These are phyloP conservation scores for Zelopaecilomyces penicillatus DNA, from an alignment of 2,329 filamentous ascomycete genomes.

Conservation along the genomic window DNA sequence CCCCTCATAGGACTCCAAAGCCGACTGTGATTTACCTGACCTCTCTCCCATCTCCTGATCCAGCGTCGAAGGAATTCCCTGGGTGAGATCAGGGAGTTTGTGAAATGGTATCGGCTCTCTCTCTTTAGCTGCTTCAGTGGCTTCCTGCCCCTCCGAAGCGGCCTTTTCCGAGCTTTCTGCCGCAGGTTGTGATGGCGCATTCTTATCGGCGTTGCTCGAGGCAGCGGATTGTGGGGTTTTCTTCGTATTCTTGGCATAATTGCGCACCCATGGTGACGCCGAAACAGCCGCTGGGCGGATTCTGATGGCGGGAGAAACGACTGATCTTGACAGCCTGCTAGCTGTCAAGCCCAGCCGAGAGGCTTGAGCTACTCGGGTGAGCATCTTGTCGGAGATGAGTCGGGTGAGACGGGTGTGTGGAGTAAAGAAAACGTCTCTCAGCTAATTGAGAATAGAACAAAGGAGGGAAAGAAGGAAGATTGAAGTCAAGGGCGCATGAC, in stretches of 20 bases:
- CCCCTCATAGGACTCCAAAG: conserved; percentile 29
- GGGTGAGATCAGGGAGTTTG: conserved; percentile 82
- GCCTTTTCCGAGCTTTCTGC: conserved; percentile 9
- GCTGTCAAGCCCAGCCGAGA: conserved; percentile 25
- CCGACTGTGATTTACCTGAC: conserved; percentile 25
- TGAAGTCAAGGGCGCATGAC: conserved; percentile 5
- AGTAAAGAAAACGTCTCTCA: not conserved
- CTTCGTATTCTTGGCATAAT: conserved; percentile 18
- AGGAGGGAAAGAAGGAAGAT: not conserved
- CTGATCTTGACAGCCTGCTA: conserved; percentile 19
- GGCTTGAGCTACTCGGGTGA: conserved; percentile 27
- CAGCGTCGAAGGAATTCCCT: conserved; percentile 87
- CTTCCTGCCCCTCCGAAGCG: conserved; percentile 14
- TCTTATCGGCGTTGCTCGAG: not conserved
- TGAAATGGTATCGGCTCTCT: conserved; percentile 44
- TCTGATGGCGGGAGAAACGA: conserved; percentile 17
- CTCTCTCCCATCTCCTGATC: conserved; percentile 58
- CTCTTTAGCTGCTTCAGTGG: conserved; percentile 23
- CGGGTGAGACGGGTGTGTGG: conserved; percentile 2
- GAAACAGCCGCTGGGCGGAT: conserved; percentile 13
- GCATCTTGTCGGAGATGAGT: conserved; percentile 24
- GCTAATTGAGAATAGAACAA: not conserved
- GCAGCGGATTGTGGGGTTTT: conserved; percentile 4
- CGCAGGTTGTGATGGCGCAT: conserved; percentile 4
- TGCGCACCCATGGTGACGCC: conserved; percentile 21